These are phyloP conservation scores for Plicaturopsis crispa DNA, from an alignment of 768 basidiomycete species.

Conservation along the genomic window DNA sequence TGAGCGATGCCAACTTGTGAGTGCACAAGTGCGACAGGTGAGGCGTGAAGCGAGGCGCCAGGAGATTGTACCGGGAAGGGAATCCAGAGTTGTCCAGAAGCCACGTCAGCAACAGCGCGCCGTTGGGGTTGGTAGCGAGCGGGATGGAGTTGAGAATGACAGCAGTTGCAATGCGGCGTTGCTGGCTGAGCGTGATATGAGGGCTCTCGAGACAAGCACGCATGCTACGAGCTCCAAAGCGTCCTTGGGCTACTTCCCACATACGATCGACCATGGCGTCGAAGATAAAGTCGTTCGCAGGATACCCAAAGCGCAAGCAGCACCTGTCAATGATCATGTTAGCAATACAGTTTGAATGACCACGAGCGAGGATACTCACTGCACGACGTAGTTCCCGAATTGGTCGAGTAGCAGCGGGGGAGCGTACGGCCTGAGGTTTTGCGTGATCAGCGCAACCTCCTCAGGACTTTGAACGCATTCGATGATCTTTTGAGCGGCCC, in stretches of 20 bases:
- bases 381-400: conserved; percentile 89
- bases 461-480: conserved; percentile 87
- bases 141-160: conserved; percentile 97
- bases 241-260: conserved; percentile 97
- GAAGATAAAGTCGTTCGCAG: conserved; percentile 92
- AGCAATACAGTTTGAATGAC: conserved; percentile 7
- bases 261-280: conserved; percentile 97
- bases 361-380: conserved; percentile 42
- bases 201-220: conserved; percentile 92
- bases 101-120: conserved; percentile 93
- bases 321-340: conserved; percentile 43
- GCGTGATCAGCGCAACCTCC: conserved; percentile 78
- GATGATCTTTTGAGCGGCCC: conserved; percentile 99
- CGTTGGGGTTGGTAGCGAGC: conserved; percentile 95
- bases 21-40: conserved; percentile 96
- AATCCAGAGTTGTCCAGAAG: conserved; percentile 91
- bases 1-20: conserved; percentile 93
- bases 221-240: conserved; percentile 97
- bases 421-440: conserved; percentile 83
- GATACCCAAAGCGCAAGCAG: conserved; percentile 85
- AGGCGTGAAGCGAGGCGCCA: conserved; percentile 94
- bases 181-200: conserved; percentile 80
- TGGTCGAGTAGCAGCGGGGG: conserved; percentile 93
- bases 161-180: conserved; percentile 91
- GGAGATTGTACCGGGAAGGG: conserved; percentile 89